Conservation (phyloP, 2,329 filamentous ascomycete genomes). For the Colletotrichum incanum region DNA sequence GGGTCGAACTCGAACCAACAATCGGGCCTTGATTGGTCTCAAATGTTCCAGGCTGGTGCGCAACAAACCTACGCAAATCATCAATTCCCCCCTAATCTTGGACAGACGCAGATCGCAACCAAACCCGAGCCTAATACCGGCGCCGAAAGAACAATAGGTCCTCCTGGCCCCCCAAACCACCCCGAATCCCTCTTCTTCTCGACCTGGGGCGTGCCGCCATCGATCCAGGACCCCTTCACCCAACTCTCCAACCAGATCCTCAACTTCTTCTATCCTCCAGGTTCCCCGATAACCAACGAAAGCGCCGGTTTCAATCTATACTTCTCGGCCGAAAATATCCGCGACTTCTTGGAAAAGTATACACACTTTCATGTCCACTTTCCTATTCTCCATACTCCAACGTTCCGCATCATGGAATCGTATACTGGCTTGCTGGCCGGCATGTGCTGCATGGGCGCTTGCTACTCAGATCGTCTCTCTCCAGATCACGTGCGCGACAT, state of each 20-base stretch:
- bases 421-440: constrained; percentile 78
- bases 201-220: constrained; percentile 64
- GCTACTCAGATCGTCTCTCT: constrained; percentile 77
- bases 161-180: constrained; percentile 57
- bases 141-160: constrained; percentile 64
- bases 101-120: constrained; percentile 78
- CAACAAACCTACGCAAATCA: constrained; percentile 74
- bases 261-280: constrained; percentile 71
- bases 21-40: constrained; percentile 80
- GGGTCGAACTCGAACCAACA: constrained; percentile 74
- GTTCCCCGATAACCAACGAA: constrained; percentile 69
- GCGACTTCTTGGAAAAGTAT: constrained; percentile 80
- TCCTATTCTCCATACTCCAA: constrained; percentile 80
- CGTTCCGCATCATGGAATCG: constrained; percentile 77
- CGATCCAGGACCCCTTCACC: constrained; percentile 66
- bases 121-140: constrained; percentile 76
- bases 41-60: constrained; percentile 83
- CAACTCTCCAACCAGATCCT: constrained; percentile 70
- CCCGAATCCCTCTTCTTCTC: constrained; percentile 64
- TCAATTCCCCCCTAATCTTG: constrained; percentile 76
- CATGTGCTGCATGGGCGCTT: constrained; percentile 82
- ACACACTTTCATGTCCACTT: constrained; percentile 82
- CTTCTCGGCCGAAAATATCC: constrained; percentile 78
- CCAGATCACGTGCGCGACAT: constrained; percentile 76
- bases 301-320: constrained; percentile 71